Conservation (phyloP, 805 yeast genomes). For the Danielozyma ontarioensis region DNA sequence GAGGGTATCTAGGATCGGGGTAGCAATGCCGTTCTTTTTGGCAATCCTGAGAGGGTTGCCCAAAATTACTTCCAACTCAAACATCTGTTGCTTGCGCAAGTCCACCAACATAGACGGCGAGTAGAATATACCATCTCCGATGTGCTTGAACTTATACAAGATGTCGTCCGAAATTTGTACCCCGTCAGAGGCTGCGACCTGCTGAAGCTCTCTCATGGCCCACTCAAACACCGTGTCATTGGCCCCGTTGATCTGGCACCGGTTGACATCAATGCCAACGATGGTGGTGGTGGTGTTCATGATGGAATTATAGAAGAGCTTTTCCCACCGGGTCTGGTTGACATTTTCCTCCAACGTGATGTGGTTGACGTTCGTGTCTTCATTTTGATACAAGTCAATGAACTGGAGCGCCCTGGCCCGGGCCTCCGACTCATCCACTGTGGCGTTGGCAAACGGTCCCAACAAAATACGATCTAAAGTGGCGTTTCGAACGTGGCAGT, state of each 20-base stretch:
- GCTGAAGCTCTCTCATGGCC: conserved; percentile 63
- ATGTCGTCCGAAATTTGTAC: conserved; percentile 46
- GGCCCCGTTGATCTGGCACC: conserved; percentile 31
- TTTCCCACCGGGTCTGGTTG: conserved; percentile 33
- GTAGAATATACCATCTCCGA: conserved; percentile 40
- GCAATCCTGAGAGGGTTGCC: conserved; percentile 40
- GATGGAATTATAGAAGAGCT: conserved; percentile 31
- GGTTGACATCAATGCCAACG: conserved; percentile 26
- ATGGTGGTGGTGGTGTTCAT: conserved; percentile 32
- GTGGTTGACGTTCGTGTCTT: conserved; percentile 17
- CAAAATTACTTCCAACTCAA: conserved; percentile 36
- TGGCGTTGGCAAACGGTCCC: conserved; percentile 16
- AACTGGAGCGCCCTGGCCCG: conserved; percentile 15
- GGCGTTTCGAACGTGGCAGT: conserved; percentile 12
- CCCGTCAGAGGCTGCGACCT: conserved; percentile 68
- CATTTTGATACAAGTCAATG: conserved; percentile 23
- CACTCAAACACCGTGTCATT: conserved; percentile 37
- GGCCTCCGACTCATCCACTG: conserved; percentile 7
- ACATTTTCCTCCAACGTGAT: conserved; percentile 25
- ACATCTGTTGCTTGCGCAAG: conserved; percentile 28
- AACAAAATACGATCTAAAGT: conserved; percentile 12
- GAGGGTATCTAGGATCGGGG: conserved; percentile 17
- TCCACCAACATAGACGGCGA: conserved; percentile 40
- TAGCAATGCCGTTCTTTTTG: conserved; percentile 26
- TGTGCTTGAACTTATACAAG: conserved; percentile 46